Percentiles rank a stretch among this genome's conserved stretches.
Evolutionary conservation across 2,329 filamentous ascomycete genomes (phyloP).

Genomic region (Mollisia scopiformis): DNA sequence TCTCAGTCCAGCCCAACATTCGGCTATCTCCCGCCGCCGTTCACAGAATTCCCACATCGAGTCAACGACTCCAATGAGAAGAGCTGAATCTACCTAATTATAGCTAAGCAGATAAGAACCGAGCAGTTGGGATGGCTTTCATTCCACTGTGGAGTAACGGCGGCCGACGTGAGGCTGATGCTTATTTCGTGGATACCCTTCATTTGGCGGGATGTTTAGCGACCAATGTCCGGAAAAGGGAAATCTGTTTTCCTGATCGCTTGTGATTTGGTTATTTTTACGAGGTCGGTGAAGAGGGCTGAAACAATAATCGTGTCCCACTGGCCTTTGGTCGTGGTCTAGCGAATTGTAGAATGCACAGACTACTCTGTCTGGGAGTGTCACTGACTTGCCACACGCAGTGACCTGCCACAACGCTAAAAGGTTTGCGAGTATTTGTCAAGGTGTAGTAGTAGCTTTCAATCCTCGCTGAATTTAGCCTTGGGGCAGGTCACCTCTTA

Average conservation of each 20-base stretch:
- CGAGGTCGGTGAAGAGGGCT: neutral
- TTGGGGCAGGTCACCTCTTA: too few relatives aligned
- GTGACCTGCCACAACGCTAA: too few relatives aligned
- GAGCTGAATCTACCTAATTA: neutral
- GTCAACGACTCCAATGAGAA: neutral
- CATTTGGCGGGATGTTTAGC: neutral
- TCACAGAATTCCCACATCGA: neutral
- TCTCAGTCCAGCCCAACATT: neutral
- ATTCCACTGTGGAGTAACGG: neutral
- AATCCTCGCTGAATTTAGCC: too few relatives aligned
- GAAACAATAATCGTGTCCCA: neutral
- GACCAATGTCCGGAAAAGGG: neutral
- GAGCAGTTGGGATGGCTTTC: neutral
- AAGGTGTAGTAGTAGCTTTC: too few relatives aligned
- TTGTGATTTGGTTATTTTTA: neutral
- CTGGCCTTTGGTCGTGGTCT: neutral
- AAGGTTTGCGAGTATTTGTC: too few relatives aligned
- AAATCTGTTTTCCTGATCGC: neutral
- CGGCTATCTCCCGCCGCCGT: neutral
- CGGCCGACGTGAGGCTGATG: conserved; percentile 8
- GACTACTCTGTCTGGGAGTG: too few relatives aligned
- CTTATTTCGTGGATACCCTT: neutral
- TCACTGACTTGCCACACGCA: too few relatives aligned
- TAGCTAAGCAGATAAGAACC: conserved; percentile 1
- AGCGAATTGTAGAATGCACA: too few relatives aligned